These are phyloP conservation scores for Phaeotremella skinneri DNA, from an alignment of 768 basidiomycete species.

Conservation along the genomic window DNA sequence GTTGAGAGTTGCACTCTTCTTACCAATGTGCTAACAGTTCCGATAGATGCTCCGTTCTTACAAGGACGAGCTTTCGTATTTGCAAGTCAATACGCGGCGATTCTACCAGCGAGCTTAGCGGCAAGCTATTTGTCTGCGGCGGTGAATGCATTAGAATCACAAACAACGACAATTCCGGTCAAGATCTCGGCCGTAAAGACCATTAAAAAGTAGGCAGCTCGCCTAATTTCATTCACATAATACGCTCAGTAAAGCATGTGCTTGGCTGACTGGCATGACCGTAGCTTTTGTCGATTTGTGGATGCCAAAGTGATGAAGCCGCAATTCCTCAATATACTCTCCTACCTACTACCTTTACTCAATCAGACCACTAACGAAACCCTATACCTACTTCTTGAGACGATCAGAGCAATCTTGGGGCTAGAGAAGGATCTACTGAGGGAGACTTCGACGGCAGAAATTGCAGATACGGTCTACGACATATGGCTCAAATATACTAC, in stretches of 20 bases:
- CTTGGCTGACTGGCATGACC: background rate
- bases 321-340: slow-evolving; percentile 70
- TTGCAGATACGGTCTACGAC: slow-evolving; percentile 68
- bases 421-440: slow-evolving; percentile 61
- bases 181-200: slow-evolving; percentile 94
- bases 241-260: slow-evolving; percentile 58
- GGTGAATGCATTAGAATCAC: slow-evolving; percentile 74
- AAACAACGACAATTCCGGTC: slow-evolving; percentile 72
- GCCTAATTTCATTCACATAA: too few species aligned
- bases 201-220: slow-evolving; percentile 79
- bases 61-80: slow-evolving; percentile 95
- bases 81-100: slow-evolving; percentile 78
- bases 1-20: slow-evolving; percentile 27
- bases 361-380: slow-evolving; percentile 79
- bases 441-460: slow-evolving; percentile 61
- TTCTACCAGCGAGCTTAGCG: slow-evolving; percentile 69
- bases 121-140: slow-evolving; percentile 85
- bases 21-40: background rate
- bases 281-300: slow-evolving; percentile 55
- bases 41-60: slow-evolving; percentile 78
- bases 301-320: slow-evolving; percentile 63
- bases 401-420: slow-evolving; percentile 73
- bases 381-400: slow-evolving; percentile 79
- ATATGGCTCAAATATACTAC: slow-evolving; percentile 85
- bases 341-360: slow-evolving; percentile 79